A percentile compares a stretch with the other conserved stretches of the same genome.
Evolutionary conservation across 1,139 yeast species (phyloP).

Genomic region (Saccharomyces hybrid): DNA sequence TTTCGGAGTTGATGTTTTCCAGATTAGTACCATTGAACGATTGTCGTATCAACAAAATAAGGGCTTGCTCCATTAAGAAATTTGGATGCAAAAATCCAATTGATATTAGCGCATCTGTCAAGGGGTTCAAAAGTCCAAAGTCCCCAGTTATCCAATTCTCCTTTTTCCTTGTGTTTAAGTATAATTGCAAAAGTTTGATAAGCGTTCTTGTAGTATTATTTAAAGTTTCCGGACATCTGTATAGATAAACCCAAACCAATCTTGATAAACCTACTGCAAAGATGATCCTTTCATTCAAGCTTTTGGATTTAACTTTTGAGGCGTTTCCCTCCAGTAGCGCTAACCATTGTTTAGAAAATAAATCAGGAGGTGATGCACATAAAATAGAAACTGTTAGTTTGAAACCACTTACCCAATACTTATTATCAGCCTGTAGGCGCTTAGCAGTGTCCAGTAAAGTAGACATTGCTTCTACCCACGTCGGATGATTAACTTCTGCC

Average conservation of each 20-base stretch:
- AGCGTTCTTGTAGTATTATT: slow-evolving; percentile 74
- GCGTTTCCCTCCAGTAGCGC: slow-evolving; percentile 48
- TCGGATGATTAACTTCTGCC: slow-evolving; percentile 93
- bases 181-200: slow-evolving; percentile 47
- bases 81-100: slow-evolving; percentile 76
- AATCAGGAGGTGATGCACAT: slow-evolving; percentile 73
- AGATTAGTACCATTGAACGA: slow-evolving; percentile 49
- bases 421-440: slow-evolving; percentile 39
- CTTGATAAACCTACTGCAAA: slow-evolving; percentile 63
- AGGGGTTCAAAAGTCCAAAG: slow-evolving; percentile 50
- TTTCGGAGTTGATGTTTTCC: slow-evolving; percentile 64
- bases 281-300: slow-evolving; percentile 52
- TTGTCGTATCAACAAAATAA: slow-evolving; percentile 37
- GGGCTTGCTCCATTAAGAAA: slow-evolving; percentile 67
- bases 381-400: slow-evolving; percentile 66
- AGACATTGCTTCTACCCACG: slow-evolving; percentile 81
- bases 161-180: slow-evolving; percentile 54
- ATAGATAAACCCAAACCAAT: slow-evolving; percentile 81
- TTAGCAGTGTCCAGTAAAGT: slow-evolving; percentile 49
- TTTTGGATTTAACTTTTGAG: slow-evolving; percentile 38
- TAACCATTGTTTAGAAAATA: slow-evolving; percentile 74
- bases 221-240: slow-evolving; percentile 79
- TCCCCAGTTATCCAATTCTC: slow-evolving; percentile 69
- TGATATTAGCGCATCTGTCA: slow-evolving; percentile 65
- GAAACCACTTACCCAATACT: slow-evolving; percentile 68